Base-by-base conservation (phyloP, 192 early-diverging fungal genomes). In the Coemansia asiatica region DNA sequence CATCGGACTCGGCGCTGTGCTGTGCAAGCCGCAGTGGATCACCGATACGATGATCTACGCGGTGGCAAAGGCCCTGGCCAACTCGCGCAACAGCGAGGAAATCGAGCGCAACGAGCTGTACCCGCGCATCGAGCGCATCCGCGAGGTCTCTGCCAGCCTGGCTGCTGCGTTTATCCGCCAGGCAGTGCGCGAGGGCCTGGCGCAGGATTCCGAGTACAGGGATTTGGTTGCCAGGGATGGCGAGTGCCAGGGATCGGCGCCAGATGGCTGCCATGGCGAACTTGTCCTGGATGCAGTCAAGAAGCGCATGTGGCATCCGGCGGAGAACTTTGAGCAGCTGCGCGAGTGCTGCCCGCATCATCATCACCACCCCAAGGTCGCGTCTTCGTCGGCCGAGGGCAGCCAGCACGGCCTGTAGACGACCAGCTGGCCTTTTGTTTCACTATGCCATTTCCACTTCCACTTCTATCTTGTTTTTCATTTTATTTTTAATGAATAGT, bases 21-120 rank as follows among this genome's bases (percentile, higher is more conserved):
- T 97, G 28, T 88, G 91, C 63, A 88, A 89, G 66, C 82, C 94
- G 22, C 49, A 54, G n/a, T 63, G 49, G 22, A 90, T 97, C 56
- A 89, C 91, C 25, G 90, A 95, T 67, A 81, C 75, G 48, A 90
- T 96, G 92, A 85, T 98, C 38, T 92, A 88, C 66, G 78, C 84
- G 18, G 84, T 89, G 12, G 85, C 95, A 19, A 85, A 85, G 33
- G 85, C 89, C 26, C 87, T 94, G 23, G 86, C 94, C 7, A 68
- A 87, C 31, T 84, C 88, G 23, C 75, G 94, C 38, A 90, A 82
- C 19, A 50, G 60, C 0, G 82, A 89, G 49, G 92, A 96, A 76
- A 71, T 54, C 0, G 61, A 61, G n/a, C 62, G 86, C 56, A 84
- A 86, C 29, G 69, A 89, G 21, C 69, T 96, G 18, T 96, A 94